phyloP scores from a whole-genome alignment of 768 basidiomycete genomes.

The Terana coerulea region DNA sequence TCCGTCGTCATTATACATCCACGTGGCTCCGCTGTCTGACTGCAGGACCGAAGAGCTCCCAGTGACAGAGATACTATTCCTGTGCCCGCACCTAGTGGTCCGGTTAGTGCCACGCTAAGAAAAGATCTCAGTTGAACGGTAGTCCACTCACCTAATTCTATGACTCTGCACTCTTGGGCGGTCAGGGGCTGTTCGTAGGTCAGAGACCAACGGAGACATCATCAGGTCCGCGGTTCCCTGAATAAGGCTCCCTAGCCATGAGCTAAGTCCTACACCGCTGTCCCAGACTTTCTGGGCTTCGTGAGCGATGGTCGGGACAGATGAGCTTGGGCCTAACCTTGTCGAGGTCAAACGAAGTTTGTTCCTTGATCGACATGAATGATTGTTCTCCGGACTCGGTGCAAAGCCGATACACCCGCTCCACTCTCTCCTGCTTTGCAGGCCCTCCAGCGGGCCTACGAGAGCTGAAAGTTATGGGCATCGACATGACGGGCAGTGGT shows the following conservation, averaged over 20 bases:
- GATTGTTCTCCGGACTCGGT: constrained; percentile 11
- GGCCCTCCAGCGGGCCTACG: constrained; percentile 18
- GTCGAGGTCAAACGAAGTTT: constrained; percentile 89
- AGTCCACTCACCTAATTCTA: constrained; percentile 64
- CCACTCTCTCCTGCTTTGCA: constrained; percentile 67
- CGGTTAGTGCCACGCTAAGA: background rate
- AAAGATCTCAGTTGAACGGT: background rate
- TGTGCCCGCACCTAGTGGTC: constrained; percentile 70
- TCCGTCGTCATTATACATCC: constrained; percentile 58
- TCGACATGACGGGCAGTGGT: constrained; percentile 63
- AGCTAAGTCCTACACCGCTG: constrained; percentile 81
- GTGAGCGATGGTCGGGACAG: background rate
- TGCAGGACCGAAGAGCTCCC: constrained; percentile 47
- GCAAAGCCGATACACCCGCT: constrained; percentile 43
- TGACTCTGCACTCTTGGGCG: constrained; percentile 34
- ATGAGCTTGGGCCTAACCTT: constrained; percentile 54
- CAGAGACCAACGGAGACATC: background rate
- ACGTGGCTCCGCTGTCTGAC: constrained; percentile 13
- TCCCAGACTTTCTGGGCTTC: constrained; percentile 89
- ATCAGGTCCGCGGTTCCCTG: constrained; percentile 13
- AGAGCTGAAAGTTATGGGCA: constrained; percentile 54
- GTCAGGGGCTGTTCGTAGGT: background rate
- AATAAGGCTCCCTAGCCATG: constrained; percentile 59
- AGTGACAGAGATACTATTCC: constrained; percentile 76
- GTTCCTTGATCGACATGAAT: constrained; percentile 59